A percentile compares a stretch with the other conserved stretches of the same genome.
phyloP scores from a whole-genome alignment of 768 basidiomycete species.

The Tylopilus sp. region DNA sequence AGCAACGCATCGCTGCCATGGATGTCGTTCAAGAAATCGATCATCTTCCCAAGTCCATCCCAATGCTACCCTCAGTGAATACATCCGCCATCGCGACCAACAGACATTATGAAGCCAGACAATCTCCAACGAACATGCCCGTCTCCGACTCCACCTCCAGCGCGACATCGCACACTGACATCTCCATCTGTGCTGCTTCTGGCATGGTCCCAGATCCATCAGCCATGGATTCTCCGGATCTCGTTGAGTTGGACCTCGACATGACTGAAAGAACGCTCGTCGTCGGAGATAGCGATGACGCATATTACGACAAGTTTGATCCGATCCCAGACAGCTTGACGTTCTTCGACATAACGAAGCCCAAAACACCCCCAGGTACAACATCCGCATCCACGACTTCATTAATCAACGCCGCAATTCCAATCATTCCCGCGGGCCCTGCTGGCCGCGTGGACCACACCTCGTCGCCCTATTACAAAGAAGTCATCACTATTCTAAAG shows the following conservation, averaged over 20 bases:
- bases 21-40: slow-evolving; percentile 4
- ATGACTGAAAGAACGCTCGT: slow-evolving; percentile 16
- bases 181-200: neutral
- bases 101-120: slow-evolving; percentile 3
- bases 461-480: slow-evolving; percentile 28
- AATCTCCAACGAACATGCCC: slow-evolving; percentile 11
- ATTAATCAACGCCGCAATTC: neutral
- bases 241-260: slow-evolving; percentile 25
- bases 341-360: slow-evolving; percentile 12
- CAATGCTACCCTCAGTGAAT: slow-evolving; percentile 1
- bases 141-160: slow-evolving; percentile 18
- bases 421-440: neutral
- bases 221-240: slow-evolving; percentile 8
- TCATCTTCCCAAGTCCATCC: neutral
- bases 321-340: slow-evolving; percentile 22
- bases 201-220: slow-evolving; percentile 1
- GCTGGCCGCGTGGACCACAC: slow-evolving; percentile 29
- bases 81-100: neutral
- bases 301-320: slow-evolving; percentile 46
- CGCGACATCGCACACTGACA: slow-evolving; percentile 6
- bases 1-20: slow-evolving; percentile 29
- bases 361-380: slow-evolving; percentile 8
- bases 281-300: slow-evolving; percentile 41
- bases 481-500: slow-evolving; percentile 32
- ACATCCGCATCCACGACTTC: slow-evolving; percentile 13